Evolutionary conservation across 2,329 filamentous ascomycete genomes (phyloP), one percentile per base, ranked within the genome.

Genomic region (Neoscytalidium dimidiatum): DNA sequence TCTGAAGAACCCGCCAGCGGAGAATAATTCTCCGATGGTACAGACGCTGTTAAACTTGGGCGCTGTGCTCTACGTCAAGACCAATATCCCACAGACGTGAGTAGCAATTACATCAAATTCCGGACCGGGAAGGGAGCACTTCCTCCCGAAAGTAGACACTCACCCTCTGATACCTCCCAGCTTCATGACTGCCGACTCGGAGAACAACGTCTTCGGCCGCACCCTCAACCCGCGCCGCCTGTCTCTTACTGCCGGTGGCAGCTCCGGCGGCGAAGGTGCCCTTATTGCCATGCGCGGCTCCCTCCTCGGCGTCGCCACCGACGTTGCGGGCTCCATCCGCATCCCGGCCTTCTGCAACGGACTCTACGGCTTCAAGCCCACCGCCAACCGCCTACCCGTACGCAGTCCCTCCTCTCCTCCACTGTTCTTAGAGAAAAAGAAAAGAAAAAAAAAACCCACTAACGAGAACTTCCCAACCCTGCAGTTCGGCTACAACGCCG

Each of bases 311-410:
- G 80, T 89, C 13, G 87, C 86, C 0, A 90, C 88, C 0, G 88
- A 90, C 74, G 82, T 90, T 52, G 84, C 81, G 1, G 84, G 84
- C 1, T 81, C 77, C 62, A 89, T 96, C 72, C 87, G 89, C 71
- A 95, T 97, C 74, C 94, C 91, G 76, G 91, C 96, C 64, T 93
- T 97, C 71, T 94, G 94, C 78, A 77, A 78, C 57, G 73, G 73
- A n/a, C 61, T 75, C 3, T 76, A 71, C 44, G 74, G 74, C 3
- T 62, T 76, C 62, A 75, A 75, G 77, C 82, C 83, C 1, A 84
- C 81, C 1, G 74, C 75, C 1, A 75, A 76, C 64, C 75, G 83
- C 9, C 64, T 85, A 17, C 82, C 82, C 0, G 33, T 35, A 35
- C 8, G 33, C 14, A 35, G 14, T 9, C 33, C 33, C 33, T 35